Evolutionary conservation across 352 stramenopile species (phyloP).

Genomic region (Pythium apleroticum): DNA sequence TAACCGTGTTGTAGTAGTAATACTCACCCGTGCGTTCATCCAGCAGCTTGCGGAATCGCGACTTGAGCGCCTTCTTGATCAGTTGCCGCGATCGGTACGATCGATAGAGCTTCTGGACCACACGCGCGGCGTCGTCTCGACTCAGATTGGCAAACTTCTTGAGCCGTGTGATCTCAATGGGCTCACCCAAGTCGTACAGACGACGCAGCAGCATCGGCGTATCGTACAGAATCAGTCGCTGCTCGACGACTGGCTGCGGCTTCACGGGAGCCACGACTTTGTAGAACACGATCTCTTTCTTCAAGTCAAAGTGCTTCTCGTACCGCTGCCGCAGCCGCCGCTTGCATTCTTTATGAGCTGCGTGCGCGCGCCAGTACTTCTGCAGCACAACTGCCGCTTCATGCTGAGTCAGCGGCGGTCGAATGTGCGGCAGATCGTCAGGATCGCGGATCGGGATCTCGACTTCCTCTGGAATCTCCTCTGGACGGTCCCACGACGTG

Average conservation of each 20-base stretch:
- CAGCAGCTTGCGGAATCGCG: conserved; percentile 57
- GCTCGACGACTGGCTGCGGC: not conserved
- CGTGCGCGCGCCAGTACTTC: conserved; percentile 32
- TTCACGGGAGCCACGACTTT: conserved; percentile 30
- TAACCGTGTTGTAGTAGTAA: conserved; percentile 79
- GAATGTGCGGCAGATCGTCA: conserved; percentile 48
- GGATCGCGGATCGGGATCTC: conserved; percentile 75
- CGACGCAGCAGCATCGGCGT: conserved; percentile 43
- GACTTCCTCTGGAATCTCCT: conserved; percentile 37
- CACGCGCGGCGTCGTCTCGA: conserved; percentile 47
- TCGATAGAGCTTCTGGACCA: conserved; percentile 56
- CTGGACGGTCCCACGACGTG: conserved; percentile 52
- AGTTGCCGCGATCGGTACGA: conserved; percentile 40
- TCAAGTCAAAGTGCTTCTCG: conserved; percentile 69
- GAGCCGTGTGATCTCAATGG: conserved; percentile 57
- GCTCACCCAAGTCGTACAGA: conserved; percentile 62
- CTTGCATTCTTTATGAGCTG: conserved; percentile 33
- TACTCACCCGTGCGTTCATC: conserved; percentile 46
- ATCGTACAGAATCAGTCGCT: conserved; percentile 22
- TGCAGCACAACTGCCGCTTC: conserved; percentile 58
- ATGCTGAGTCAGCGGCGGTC: conserved; percentile 43
- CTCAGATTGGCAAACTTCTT: conserved; percentile 48
- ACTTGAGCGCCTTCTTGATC: conserved; percentile 40
- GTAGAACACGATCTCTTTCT: conserved; percentile 61
- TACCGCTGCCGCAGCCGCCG: conserved; percentile 38